These are phyloP conservation scores for Penicillium sp. DNA, from an alignment of 2,329 filamentous ascomycete genomes.

Conservation along the genomic window DNA sequence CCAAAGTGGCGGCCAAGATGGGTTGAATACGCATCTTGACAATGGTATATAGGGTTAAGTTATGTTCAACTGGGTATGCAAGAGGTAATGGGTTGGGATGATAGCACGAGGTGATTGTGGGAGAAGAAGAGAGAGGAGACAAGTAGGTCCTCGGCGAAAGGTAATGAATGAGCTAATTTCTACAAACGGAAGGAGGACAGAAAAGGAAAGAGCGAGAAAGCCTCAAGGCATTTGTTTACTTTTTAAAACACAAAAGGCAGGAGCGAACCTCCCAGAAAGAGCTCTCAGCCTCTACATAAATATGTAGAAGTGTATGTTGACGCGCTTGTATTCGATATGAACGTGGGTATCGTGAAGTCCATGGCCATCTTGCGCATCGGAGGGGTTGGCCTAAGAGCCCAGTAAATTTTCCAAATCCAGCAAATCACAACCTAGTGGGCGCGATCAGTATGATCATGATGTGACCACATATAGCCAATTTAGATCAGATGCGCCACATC, in stretches of 20 bases:
- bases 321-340: constrained; percentile 11
- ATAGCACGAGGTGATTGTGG: background rate
- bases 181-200: background rate
- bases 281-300: background rate
- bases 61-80: constrained; percentile 5
- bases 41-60: constrained; percentile 1
- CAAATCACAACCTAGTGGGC: background rate
- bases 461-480: background rate
- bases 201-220: background rate
- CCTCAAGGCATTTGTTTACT: background rate
- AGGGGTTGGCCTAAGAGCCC: background rate
- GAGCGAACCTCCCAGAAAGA: background rate
- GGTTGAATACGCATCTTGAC: constrained; percentile 1
- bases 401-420: background rate
- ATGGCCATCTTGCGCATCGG: constrained; percentile 3
- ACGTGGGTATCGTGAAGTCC: constrained; percentile 25
- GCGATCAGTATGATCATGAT: background rate
- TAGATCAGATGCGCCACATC: background rate
- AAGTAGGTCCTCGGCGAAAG: too few relatives aligned
- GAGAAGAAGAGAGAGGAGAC: background rate
- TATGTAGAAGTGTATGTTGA: background rate
- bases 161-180: background rate
- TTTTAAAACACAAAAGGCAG: background rate
- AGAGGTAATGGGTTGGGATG: background rate
- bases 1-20: constrained; percentile 7